Evolutionary conservation across 495 filamentous ascomycete genomes (phyloP), one percentile per base, ranked within the genome.

Genomic region (Penicillium paxilli): DNA sequence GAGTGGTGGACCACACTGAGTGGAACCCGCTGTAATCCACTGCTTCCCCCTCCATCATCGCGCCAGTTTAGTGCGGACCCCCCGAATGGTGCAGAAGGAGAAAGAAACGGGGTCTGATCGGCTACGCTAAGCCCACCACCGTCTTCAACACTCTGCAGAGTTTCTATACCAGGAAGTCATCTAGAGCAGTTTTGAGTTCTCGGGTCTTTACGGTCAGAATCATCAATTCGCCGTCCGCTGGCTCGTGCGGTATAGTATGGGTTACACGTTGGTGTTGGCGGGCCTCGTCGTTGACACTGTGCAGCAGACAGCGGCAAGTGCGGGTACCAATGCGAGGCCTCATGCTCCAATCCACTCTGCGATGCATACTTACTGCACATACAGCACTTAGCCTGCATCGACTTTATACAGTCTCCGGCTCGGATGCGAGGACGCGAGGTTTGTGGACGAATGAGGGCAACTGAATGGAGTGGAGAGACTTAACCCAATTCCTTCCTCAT

Each of bases 41-140:
- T 42, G 40, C 40, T 42, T 42, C 20, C 40, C 40, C 40, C 35
- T 38, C 35, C 40, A 42, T 42, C 40, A 21, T 1, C n/a, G 37
- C 37, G 37, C 37, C 4, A 41, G 48, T 54, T 47, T 32, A 16
- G 38, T 59, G 63, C 59, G 63, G 60, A 51, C 57, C 60, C 35
- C 51, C 52, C 60, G 56, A 67, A 68, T 51, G 57, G 58, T 66
- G 57, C 63, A 55, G 65, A 68, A 68, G 37, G 33, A 49, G 38
- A 68, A 59, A 61, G 65, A 65, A 65, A 59, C 38, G 52, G 59
- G 52, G 46, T 33, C 49, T 41, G 24, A 58, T 54, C 44, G 28
- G 12, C 30, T 20, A 50, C 52, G 49, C 60, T 63, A 55, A 47
- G 1, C 32, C 22, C 26, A 32, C 22, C 26, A 32, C 24, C 45